Percentiles rank a stretch among this genome's conserved stretches.
phyloP scores from a whole-genome alignment of 225 moss, liverwort and hornwort genomes.

The Anthoceros angustus region DNA sequence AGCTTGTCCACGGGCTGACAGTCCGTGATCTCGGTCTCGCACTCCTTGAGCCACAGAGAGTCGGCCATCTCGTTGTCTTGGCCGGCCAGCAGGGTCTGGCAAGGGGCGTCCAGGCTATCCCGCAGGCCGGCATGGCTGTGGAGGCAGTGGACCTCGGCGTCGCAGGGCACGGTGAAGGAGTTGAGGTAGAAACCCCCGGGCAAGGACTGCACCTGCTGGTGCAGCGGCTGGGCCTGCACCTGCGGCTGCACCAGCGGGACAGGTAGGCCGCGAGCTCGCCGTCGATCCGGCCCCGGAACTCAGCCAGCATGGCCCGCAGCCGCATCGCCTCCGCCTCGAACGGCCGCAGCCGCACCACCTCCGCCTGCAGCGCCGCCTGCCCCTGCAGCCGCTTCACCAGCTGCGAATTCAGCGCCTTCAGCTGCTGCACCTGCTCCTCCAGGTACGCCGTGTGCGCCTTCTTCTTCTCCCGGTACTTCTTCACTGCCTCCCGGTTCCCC shows the following conservation, averaged over 20 bases:
- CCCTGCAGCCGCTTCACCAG: slow-evolving; percentile 77
- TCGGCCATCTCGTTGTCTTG: background rate
- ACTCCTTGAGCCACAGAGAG: slow-evolving; percentile 1
- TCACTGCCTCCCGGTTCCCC: slow-evolving; percentile 89
- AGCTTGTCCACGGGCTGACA: background rate
- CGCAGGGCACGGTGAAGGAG: slow-evolving; percentile 31
- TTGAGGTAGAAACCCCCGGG: slow-evolving; percentile 27
- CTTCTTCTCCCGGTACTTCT: slow-evolving; percentile 97
- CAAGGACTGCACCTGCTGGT: slow-evolving; percentile 10
- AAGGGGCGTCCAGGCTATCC: background rate
- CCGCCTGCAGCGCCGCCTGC: slow-evolving; percentile 49
- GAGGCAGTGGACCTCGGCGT: slow-evolving; percentile 39
- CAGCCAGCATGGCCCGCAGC: slow-evolving; percentile 31
- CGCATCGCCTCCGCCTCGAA: slow-evolving; percentile 2
- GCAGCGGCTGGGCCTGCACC: slow-evolving; percentile 18
- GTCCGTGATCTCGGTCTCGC: background rate
- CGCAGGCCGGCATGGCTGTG: slow-evolving; percentile 12
- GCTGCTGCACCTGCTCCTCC: slow-evolving; percentile 59
- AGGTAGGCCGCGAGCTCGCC: slow-evolving; percentile 30
- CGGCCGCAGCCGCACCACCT: slow-evolving; percentile 45
- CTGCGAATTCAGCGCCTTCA: slow-evolving; percentile 62
- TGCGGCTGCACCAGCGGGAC: slow-evolving; percentile 11
- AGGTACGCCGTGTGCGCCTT: slow-evolving; percentile 89
- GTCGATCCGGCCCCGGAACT: slow-evolving; percentile 57
- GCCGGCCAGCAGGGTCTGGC: background rate